phyloP scores from a whole-genome alignment of 345 rosid species.

The Rubroshorea leprosula region DNA sequence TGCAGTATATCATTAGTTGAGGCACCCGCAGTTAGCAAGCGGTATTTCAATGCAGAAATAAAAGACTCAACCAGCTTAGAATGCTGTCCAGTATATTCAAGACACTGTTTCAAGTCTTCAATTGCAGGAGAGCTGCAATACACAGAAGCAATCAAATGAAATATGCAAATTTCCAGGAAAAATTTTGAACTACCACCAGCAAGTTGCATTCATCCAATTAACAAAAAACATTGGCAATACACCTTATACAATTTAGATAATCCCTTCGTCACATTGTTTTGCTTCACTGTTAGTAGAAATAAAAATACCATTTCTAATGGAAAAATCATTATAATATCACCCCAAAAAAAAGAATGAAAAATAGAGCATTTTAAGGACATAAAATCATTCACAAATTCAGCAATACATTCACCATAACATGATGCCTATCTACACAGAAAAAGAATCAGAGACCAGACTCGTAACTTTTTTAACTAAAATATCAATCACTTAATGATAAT shows the following conservation, averaged over 20 bases:
- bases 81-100: conserved; percentile 92
- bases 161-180: conserved; percentile 13
- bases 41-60: conserved; percentile 76
- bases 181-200: conserved; percentile 4
- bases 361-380: neutral
- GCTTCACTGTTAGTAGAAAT: neutral
- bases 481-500: neutral
- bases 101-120: conserved; percentile 93
- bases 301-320: neutral
- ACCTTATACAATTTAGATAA: conserved; percentile 2
- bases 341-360: neutral
- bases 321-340: too few relatives aligned
- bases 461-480: neutral
- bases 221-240: neutral
- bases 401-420: neutral
- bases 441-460: neutral
- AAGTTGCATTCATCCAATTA: conserved; percentile 10
- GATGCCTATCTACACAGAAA: neutral
- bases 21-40: conserved; percentile 97
- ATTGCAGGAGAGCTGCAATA: conserved; percentile 78
- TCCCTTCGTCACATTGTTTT: neutral
- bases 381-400: conserved; percentile 4
- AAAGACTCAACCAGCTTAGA: conserved; percentile 90
- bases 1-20: conserved; percentile 98
- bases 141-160: conserved; percentile 11